Conservation (phyloP, 371 early-diverging fungal species). For the Mortierella sp. region DNA sequence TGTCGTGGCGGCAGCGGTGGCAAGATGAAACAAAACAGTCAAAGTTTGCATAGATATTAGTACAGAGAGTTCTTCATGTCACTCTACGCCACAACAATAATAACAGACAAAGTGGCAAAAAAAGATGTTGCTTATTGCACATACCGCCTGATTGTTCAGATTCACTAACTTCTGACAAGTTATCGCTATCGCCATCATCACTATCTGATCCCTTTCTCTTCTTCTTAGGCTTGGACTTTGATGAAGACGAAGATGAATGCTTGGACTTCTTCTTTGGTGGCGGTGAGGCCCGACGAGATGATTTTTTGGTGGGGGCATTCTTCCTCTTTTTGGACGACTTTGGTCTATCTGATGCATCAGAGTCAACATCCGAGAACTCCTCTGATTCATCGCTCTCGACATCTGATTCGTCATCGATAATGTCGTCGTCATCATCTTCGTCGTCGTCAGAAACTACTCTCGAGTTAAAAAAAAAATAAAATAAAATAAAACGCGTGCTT, state of each 20-base stretch:
- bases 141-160: conserved; percentile 53
- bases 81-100: no score
- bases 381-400: conserved; percentile 30
- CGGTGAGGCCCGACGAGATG: conserved; percentile 35
- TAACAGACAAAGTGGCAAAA: background rate
- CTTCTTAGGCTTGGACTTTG: conserved; percentile 42
- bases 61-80: background rate
- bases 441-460: conserved; percentile 31
- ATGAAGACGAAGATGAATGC: conserved; percentile 29
- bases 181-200: conserved; percentile 58
- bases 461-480: background rate
- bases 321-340: conserved; percentile 30
- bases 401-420: conserved; percentile 38
- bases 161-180: conserved; percentile 55
- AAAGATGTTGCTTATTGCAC: background rate
- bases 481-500: background rate
- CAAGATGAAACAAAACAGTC: background rate
- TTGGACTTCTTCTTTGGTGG: conserved; percentile 47
- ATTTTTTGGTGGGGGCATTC: conserved; percentile 25
- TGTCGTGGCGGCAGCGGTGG: background rate
- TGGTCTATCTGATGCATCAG: conserved; percentile 44
- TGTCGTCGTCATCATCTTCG: conserved; percentile 31
- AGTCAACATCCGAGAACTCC: conserved; percentile 55
- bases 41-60: background rate
- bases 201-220: conserved; percentile 57